Percentiles rank a stretch among this genome's conserved stretches.
Evolutionary conservation across 306 rosid genomes (phyloP).

Genomic region (Trifolium repens): DNA sequence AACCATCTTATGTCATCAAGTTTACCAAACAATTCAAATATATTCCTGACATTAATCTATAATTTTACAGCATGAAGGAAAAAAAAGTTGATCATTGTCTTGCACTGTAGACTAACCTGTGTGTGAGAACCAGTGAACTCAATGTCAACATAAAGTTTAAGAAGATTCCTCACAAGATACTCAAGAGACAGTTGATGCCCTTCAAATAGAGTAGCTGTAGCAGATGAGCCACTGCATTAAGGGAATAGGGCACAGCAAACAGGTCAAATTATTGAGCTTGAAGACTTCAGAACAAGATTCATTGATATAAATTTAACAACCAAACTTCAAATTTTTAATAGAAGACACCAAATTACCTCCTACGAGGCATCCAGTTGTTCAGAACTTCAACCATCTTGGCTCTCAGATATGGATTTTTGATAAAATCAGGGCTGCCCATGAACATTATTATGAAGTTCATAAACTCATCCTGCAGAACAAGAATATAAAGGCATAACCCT

Average conservation of each 20-base stretch:
- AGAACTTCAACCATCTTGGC: constrained; percentile 99
- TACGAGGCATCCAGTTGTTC: constrained; percentile 97
- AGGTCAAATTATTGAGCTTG: constrained; percentile 41
- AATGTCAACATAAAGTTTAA: constrained; percentile 96
- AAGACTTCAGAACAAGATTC: constrained; percentile 25
- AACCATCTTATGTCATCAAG: constrained; percentile 1
- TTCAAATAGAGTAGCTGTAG: constrained; percentile 81
- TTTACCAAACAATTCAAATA: constrained; percentile 27
- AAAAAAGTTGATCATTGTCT: constrained; percentile 10
- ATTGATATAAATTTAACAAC: not conserved
- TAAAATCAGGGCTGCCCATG: constrained; percentile 91
- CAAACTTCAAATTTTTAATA: constrained; percentile 8
- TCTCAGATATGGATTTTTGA: constrained; percentile 91
- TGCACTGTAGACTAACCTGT: constrained; percentile 64
- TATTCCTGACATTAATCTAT: constrained; percentile 21
- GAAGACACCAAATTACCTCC: constrained; percentile 64
- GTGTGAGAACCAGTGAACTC: constrained; percentile 99
- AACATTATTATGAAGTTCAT: constrained; percentile 98
- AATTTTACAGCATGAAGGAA: constrained; percentile 14
- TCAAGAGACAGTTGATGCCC: constrained; percentile 93
- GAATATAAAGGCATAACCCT: constrained; percentile 3
- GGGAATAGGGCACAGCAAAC: constrained; percentile 28
- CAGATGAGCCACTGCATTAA: constrained; percentile 72
- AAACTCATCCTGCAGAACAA: constrained; percentile 85
- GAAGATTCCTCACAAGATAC: constrained; percentile 95